Evolutionary conservation across 2,329 filamentous ascomycete species (phyloP).

Genomic region (Fusarium sp.): DNA sequence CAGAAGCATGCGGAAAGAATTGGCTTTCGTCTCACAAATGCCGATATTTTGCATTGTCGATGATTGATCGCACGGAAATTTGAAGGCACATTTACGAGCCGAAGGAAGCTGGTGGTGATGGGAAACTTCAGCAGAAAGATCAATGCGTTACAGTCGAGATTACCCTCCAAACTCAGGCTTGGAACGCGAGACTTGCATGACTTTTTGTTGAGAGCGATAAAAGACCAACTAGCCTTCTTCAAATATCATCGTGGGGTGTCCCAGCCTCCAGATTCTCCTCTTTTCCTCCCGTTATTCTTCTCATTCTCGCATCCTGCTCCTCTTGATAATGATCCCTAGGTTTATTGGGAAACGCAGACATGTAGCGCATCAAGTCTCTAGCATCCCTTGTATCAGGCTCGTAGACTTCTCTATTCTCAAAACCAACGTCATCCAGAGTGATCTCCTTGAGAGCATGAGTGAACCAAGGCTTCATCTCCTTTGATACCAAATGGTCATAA

Average conservation of each 20-base stretch:
- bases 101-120: no score
- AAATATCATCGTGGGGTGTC: not conserved
- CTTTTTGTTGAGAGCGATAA: no score
- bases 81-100: no score
- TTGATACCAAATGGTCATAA: not conserved
- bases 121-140: no score
- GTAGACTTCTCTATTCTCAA: not conserved
- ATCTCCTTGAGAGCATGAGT: not conserved
- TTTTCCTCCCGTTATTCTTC: not conserved
- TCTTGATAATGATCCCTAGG: not conserved
- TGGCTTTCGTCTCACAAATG: no score
- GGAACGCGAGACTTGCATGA: no score
- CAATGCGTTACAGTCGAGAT: no score
- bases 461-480: not conserved
- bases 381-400: not conserved
- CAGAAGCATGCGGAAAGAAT: no score
- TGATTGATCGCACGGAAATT: no score
- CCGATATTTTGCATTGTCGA: no score
- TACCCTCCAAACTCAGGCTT: no score
- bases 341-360: constrained; percentile 4
- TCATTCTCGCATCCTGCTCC: not conserved
- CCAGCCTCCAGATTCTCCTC: no score
- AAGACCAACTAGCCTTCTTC: not conserved
- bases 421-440: not conserved
- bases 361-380: not conserved